Percentiles rank a stretch among this genome's conserved stretches.
Conservation (phyloP, 495 filamentous ascomycete species). For the Annulohypoxylon maeteangense region DNA sequence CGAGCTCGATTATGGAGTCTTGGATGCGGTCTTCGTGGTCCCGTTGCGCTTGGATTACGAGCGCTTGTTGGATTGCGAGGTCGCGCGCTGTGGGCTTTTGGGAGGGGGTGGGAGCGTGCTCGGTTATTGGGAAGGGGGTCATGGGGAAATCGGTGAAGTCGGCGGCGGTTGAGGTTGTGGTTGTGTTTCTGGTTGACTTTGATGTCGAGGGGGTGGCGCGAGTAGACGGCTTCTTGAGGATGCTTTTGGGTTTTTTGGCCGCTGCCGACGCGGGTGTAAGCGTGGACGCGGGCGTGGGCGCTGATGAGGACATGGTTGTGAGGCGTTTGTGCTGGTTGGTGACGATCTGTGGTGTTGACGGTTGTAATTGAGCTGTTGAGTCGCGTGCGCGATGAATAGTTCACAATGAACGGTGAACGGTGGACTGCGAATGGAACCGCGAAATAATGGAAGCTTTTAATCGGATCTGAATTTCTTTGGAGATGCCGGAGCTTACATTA, state of each 20-base stretch:
- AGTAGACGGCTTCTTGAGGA: constrained; percentile 65
- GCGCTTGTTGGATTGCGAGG: constrained; percentile 82
- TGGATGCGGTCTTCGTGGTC: constrained; percentile 67
- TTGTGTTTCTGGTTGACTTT: constrained; percentile 34
- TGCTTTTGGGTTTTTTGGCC: constrained; percentile 55
- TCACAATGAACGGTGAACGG: background rate
- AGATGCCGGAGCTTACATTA: background rate
- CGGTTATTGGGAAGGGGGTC: constrained; percentile 32
- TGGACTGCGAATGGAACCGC: background rate
- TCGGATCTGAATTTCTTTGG: background rate
- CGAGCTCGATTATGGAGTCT: constrained; percentile 72
- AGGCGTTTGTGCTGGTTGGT: background rate
- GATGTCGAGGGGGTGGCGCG: too few relatives aligned
- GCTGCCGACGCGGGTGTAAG: constrained; percentile 14
- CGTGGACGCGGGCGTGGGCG: constrained; percentile 10
- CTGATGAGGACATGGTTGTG: constrained; percentile 14
- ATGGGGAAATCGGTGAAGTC: constrained; percentile 50
- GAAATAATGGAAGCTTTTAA: background rate
- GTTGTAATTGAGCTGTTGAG: background rate
- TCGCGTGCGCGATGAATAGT: background rate
- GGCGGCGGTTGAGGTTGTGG: constrained; percentile 48
- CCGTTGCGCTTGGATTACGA: constrained; percentile 79
- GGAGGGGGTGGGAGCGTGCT: constrained; percentile 24
- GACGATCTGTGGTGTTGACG: background rate
- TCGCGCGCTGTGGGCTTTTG: constrained; percentile 57